Evolutionary conservation across 805 yeast genomes (phyloP), one percentile per base, ranked within the genome.

Genomic region (Suhomyces vadensis): DNA sequence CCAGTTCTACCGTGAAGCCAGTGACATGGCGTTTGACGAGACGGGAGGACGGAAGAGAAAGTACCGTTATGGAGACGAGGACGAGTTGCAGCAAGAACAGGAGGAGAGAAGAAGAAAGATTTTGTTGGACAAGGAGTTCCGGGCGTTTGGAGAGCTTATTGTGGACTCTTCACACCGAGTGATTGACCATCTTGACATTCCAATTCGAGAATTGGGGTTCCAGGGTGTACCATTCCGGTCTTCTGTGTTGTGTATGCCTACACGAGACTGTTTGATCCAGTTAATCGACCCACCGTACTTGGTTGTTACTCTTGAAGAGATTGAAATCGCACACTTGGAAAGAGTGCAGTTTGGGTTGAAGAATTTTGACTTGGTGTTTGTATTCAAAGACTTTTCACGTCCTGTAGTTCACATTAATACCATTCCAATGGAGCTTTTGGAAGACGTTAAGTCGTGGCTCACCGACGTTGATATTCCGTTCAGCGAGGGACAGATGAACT

Each of bases 161-260:
- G 83, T 96, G 10, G 97, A 89, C 51, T 85, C 94, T 0, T 83
- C 96, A 0, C 79, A 82, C 57, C 95, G 96, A 25, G 64, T 82
- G 49, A 73, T 91, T 35, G 97, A 90, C 55, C 33, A 29, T 8
- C 82, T 94, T 45, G 99, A 94, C 67, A 80, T 88, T 42, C 97
- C 99, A 27, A 89, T 94, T 72, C 81, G 97, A 61, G 98, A 94
- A 61, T 77, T 94, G 44, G 99, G 98, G 22, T 94, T 94, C 78
- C 87, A 83, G 54, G 99, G 99, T 78, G 99, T 94, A 21, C 98
- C 99, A 31, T 87, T 85, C 65, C 79, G 98, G 60, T 87, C 97
- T 6, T 86, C 95, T 11, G 97, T 94, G 13, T 82, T 85, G 57
- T 85, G 96, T 76, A 87, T 92, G 82, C 99, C 99, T 40, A 91